Evolutionary conservation across 1,284 basidiomycete species (phyloP).

Genomic region (Ganoderma lucidum): DNA sequence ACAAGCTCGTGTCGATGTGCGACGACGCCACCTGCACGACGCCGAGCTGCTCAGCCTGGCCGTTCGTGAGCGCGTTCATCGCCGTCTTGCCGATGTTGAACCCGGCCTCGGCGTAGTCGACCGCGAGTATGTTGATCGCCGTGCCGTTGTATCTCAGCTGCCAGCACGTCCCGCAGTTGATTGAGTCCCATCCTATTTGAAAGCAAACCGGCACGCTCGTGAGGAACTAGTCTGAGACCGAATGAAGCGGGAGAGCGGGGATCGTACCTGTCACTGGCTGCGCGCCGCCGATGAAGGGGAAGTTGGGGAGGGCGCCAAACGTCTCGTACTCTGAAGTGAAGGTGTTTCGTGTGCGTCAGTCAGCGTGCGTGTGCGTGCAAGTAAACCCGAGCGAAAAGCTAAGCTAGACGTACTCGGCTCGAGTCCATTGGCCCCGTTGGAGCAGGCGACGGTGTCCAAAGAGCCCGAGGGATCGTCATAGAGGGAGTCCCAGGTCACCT

Average conservation of each 20-base stretch:
- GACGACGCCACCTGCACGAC: slow-evolving; percentile 45
- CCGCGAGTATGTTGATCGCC: slow-evolving; percentile 51
- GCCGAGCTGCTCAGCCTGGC: slow-evolving; percentile 47
- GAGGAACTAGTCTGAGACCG: slow-evolving; percentile 17
- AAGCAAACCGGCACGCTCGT: background rate
- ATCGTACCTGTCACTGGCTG: slow-evolving; percentile 49
- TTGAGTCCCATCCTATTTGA: slow-evolving; percentile 47
- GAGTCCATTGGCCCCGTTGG: slow-evolving; percentile 58
- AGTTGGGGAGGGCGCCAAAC: slow-evolving; percentile 54
- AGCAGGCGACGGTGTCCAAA: slow-evolving; percentile 54
- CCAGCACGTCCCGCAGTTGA: slow-evolving; percentile 56
- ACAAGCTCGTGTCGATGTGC: slow-evolving; percentile 45
- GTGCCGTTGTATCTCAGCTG: slow-evolving; percentile 48
- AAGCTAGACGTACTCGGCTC: slow-evolving; percentile 49
- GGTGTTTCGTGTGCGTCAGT: background rate
- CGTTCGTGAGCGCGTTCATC: slow-evolving; percentile 52
- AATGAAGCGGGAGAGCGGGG: slow-evolving; percentile 41
- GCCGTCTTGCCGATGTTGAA: slow-evolving; percentile 51
- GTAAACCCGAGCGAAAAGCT: slow-evolving; percentile 38
- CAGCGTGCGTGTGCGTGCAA: slow-evolving; percentile 21
- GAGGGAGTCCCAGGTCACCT: slow-evolving; percentile 49
- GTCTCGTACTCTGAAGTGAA: slow-evolving; percentile 54
- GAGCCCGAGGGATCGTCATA: slow-evolving; percentile 51
- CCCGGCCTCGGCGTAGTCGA: slow-evolving; percentile 48
- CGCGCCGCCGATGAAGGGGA: slow-evolving; percentile 57